These are phyloP conservation scores for Biancaea sappan DNA, from an alignment of 306 rosid species.

Conservation along the genomic window DNA sequence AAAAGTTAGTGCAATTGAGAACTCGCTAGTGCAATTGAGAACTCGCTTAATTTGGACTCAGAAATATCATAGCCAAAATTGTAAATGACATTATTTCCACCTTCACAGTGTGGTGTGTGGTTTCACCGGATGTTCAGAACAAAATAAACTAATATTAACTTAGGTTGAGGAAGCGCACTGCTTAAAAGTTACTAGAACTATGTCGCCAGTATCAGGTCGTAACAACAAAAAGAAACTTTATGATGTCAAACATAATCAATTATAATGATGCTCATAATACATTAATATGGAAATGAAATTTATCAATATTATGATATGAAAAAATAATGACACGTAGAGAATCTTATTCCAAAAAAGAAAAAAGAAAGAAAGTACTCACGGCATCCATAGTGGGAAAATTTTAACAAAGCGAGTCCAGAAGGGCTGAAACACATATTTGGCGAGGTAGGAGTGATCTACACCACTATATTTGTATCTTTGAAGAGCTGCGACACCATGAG, in stretches of 20 bases:
- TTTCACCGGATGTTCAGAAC: slow-evolving; percentile 7
- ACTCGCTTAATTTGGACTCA: slow-evolving; percentile 1
- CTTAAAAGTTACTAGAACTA: slow-evolving; percentile 11
- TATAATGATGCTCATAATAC: slow-evolving; percentile 17
- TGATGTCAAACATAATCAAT: slow-evolving; percentile 17
- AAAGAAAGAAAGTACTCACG: slow-evolving; percentile 71
- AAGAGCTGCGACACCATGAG: slow-evolving; percentile 82
- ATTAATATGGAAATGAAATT: slow-evolving; percentile 16
- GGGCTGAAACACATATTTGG: slow-evolving; percentile 94
- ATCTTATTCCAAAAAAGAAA: slow-evolving; percentile 5
- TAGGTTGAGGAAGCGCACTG: slow-evolving; percentile 15
- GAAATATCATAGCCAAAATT: slow-evolving; percentile 10
- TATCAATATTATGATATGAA: slow-evolving; percentile 2
- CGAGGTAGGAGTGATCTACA: slow-evolving; percentile 82
- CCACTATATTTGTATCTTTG: slow-evolving; percentile 86
- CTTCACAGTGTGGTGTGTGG: slow-evolving; percentile 16
- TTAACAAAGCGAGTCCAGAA: slow-evolving; percentile 82
- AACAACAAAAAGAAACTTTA: neutral
- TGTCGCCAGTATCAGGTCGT: neutral
- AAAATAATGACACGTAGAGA: slow-evolving; percentile 18
- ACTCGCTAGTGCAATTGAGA: too few species aligned
- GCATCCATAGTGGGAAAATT: slow-evolving; percentile 97
- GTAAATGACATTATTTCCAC: slow-evolving; percentile 21
- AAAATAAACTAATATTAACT: slow-evolving; percentile 25
- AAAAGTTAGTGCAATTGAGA: slow-evolving; percentile 44